These are phyloP conservation scores for Mortierella hygrophila DNA, from an alignment of 192 early-diverging fungal genomes.

Conservation along the genomic window DNA sequence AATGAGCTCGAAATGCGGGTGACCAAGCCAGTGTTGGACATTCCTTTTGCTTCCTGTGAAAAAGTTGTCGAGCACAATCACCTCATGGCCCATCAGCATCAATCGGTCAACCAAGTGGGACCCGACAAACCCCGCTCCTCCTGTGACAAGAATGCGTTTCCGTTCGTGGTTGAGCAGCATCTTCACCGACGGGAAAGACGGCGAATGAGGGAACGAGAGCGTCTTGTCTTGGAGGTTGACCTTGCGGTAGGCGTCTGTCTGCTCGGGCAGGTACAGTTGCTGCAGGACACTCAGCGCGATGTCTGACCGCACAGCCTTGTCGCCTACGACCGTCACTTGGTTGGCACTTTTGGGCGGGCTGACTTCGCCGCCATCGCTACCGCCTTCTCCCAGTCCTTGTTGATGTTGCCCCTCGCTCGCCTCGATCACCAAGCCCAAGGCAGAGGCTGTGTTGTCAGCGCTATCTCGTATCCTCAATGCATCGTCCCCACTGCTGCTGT, in stretches of 20 bases:
- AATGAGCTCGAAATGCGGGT: constrained; percentile 85
- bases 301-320: constrained; percentile 44
- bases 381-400: background rate
- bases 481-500: background rate
- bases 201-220: constrained; percentile 56
- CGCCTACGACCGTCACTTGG: constrained; percentile 40
- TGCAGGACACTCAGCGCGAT: constrained; percentile 34
- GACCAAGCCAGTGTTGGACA: constrained; percentile 86
- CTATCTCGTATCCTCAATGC: constrained; percentile 1
- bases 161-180: constrained; percentile 63
- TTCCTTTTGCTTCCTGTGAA: constrained; percentile 84
- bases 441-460: background rate
- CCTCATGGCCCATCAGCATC: constrained; percentile 87
- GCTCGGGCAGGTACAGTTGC: constrained; percentile 46
- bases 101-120: constrained; percentile 85
- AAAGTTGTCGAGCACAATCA: constrained; percentile 87
- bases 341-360: background rate
- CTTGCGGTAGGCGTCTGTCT: constrained; percentile 21
- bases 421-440: constrained; percentile 1
- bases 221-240: constrained; percentile 53
- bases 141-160: constrained; percentile 85
- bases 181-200: constrained; percentile 70
- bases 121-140: constrained; percentile 91
- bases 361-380: background rate
- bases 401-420: background rate